Conservation (phyloP, 768 basidiomycete species). For the Gloeostereum incarnatum region DNA sequence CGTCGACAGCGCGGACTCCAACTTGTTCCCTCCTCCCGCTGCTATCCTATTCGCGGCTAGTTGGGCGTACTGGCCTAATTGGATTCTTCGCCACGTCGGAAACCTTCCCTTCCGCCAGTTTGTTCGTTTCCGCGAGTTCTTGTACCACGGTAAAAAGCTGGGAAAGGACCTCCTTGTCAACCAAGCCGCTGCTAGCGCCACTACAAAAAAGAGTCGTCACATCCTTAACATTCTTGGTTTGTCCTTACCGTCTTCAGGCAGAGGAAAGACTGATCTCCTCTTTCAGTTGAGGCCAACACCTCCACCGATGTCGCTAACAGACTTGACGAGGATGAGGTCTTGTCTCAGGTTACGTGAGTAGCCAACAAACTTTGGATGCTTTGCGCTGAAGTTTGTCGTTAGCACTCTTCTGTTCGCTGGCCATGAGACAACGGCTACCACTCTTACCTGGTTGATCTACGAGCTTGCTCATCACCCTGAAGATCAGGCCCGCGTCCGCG, state of each 20-base stretch:
- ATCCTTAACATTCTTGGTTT: not conserved
- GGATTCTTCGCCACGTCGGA: not conserved
- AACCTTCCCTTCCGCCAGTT: not conserved
- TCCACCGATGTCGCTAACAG: not conserved
- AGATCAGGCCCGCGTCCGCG: conserved; percentile 18
- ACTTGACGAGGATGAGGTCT: not conserved
- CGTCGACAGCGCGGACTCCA: conserved; percentile 1
- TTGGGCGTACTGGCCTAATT: not conserved
- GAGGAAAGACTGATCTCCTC: not conserved
- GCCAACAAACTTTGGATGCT: too few species aligned
- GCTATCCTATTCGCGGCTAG: not conserved
- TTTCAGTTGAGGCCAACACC: conserved; percentile 1
- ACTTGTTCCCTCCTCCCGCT: not conserved
- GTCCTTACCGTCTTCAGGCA: not conserved
- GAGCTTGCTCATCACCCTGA: conserved; percentile 24
- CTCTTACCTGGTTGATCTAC: conserved; percentile 23
- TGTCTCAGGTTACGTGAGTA: conserved; percentile 2
- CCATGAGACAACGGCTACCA: conserved; percentile 16
- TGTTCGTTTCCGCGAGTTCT: not conserved
- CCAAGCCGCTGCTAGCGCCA: not conserved
- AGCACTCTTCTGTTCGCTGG: conserved; percentile 1
- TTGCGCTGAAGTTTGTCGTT: too few species aligned
- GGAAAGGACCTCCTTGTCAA: not conserved
- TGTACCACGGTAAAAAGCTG: not conserved
- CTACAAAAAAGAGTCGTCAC: not conserved